phyloP scores from a whole-genome alignment of 1,284 basidiomycete genomes.

The Microbotryomycetes sp. region DNA sequence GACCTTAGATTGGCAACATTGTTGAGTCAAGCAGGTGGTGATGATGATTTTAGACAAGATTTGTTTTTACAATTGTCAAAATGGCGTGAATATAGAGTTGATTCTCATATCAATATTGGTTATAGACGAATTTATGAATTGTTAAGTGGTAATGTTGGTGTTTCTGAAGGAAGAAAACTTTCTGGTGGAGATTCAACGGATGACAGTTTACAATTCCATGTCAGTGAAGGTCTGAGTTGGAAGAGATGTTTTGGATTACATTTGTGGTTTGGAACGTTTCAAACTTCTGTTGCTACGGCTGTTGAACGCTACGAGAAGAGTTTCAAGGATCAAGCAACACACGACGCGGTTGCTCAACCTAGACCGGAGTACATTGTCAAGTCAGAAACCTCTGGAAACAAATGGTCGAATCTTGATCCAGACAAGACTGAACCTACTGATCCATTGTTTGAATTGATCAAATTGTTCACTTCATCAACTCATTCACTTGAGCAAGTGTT shows the following conservation, averaged over 20 bases:
- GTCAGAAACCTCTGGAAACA: slow-evolving; percentile 29
- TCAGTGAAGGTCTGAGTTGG: slow-evolving; percentile 87
- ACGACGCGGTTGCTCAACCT: slow-evolving; percentile 50
- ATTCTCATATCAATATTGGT: slow-evolving; percentile 61
- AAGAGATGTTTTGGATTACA: slow-evolving; percentile 85
- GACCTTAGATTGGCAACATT: slow-evolving; percentile 84
- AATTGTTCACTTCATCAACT: slow-evolving; percentile 56
- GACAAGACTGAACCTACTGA: slow-evolving; percentile 54
- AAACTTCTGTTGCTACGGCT: slow-evolving; percentile 58
- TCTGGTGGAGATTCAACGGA: slow-evolving; percentile 45
- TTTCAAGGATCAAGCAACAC: slow-evolving; percentile 22
- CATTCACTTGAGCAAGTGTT: slow-evolving; percentile 50
- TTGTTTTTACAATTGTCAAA: slow-evolving; percentile 69
- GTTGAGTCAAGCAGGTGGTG: slow-evolving; percentile 81
- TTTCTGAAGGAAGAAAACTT: slow-evolving; percentile 51
- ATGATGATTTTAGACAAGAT: slow-evolving; percentile 68
- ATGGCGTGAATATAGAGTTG: slow-evolving; percentile 74
- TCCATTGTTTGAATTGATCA: slow-evolving; percentile 75
- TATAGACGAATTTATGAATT: slow-evolving; percentile 79
- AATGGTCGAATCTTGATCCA: background rate
- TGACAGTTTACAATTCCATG: slow-evolving; percentile 60
- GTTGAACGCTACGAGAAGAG: slow-evolving; percentile 59
- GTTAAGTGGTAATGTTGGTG: slow-evolving; percentile 68
- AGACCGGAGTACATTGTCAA: slow-evolving; percentile 60
- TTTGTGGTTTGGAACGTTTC: slow-evolving; percentile 80